Percentiles rank a stretch among this genome's conserved stretches.
Evolutionary conservation across 1,284 basidiomycete species (phyloP).

Genomic region (Porogramme epimiltina): DNA sequence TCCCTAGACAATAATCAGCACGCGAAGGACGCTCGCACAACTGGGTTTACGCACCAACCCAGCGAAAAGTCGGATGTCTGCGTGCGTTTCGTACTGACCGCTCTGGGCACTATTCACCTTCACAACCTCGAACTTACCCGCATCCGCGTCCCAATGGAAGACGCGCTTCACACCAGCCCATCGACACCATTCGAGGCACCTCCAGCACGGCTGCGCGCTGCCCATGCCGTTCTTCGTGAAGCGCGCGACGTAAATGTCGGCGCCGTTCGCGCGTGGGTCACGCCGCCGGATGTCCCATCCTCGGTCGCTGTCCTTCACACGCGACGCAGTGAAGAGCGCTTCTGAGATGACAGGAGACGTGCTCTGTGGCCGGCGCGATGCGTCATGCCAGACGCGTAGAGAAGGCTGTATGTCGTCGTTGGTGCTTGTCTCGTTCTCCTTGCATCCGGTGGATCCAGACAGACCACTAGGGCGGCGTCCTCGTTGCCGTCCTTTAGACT

Average conservation of each 20-base stretch:
- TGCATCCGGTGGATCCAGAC: too few species aligned
- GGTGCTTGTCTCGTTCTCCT: too few species aligned
- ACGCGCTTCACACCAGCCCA: conserved; percentile 62
- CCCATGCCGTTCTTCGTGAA: conserved; percentile 51
- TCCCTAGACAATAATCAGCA: conserved; percentile 14
- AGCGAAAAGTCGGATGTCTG: conserved; percentile 46
- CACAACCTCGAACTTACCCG: conserved; percentile 49
- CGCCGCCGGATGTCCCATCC: conserved; percentile 41
- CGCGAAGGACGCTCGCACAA: neutral
- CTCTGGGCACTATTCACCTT: conserved; percentile 48
- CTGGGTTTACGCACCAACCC: conserved; percentile 36
- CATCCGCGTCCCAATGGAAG: conserved; percentile 52
- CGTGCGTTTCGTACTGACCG: conserved; percentile 48
- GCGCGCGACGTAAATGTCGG: conserved; percentile 57
- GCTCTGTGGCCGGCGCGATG: too few species aligned
- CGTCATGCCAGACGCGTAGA: too few species aligned
- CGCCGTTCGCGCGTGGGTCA: conserved; percentile 49
- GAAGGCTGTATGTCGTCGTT: too few species aligned
- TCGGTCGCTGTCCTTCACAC: conserved; percentile 24
- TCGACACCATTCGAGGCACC: conserved; percentile 55
- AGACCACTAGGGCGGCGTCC: too few species aligned
- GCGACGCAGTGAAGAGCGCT: conserved; percentile 4
- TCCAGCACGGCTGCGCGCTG: conserved; percentile 52
- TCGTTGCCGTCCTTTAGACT: too few species aligned
- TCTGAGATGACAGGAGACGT: too few species aligned